Base-by-base conservation (phyloP, 2,329 filamentous ascomycete species). In the Rutstroemia sp. region DNA sequence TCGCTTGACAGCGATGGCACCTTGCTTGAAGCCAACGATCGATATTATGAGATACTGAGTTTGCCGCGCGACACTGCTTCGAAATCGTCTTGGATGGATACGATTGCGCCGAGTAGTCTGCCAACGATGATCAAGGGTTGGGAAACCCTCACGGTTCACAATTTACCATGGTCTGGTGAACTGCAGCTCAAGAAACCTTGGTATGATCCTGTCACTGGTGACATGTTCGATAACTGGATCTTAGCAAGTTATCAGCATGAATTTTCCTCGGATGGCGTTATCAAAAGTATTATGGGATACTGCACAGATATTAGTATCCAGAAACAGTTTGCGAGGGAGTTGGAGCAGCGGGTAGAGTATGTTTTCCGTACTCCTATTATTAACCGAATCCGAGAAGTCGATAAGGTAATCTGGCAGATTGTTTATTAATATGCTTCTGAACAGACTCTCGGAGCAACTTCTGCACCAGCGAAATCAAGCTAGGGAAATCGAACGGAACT, bases 271-370 rank as follows among this genome's bases (percentile, higher is more conserved):
- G 74, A 80, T 34, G 86, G 86, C 4, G 74, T 74, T 37, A 76
- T 90, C 56, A 88, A 88, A 71, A 82, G 83, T 58, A 84, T 90
- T 4, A 90, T 91, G 64, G 88, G 87, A 54, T 88, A 83, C 63
- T 84, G 94, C 50, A 92, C 88, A 0, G 88, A 95, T 65, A 95
- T 95, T 60, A 89, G 86, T 17, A 80, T 86, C 50, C 88, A 92
- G 69, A 95, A 95, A 68, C 84, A 84, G 76, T 88, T 89, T 1
- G 89, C 92, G 69, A 83, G 90, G 64, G 88, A 92, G 68, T 89
- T 88, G 0, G 80, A 91, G 2, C 86, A 91, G 68, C 83, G 86
- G 2, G 86, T 89, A 48, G 44, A 48, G 51, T 49, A 21, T 19
- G 47, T 49, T 37, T 37, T 21, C 39, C 5, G 16, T 19, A 9